Conservation (phyloP, 169 alveolate species). For the Plasmodium inui region DNA sequence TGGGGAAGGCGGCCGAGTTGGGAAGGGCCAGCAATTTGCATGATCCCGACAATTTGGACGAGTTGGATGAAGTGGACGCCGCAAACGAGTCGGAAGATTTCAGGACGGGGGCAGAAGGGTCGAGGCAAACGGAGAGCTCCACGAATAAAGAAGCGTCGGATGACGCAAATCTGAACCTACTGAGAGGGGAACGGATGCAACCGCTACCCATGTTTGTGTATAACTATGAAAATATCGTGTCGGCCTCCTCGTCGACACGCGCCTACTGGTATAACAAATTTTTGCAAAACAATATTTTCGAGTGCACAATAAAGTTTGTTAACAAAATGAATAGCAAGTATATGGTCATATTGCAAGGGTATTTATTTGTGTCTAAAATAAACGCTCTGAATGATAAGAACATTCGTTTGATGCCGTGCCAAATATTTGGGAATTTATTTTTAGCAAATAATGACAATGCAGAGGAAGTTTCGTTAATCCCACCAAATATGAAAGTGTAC, state of each 20-base stretch:
- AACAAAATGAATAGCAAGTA: conserved; percentile 73
- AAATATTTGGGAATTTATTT: conserved; percentile 72
- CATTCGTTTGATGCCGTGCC: conserved; percentile 63
- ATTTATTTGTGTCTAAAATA: conserved; percentile 40
- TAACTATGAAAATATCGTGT: conserved; percentile 42
- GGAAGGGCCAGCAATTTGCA: conserved; percentile 3
- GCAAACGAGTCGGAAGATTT: neutral
- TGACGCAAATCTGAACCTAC: conserved; percentile 17
- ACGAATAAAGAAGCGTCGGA: neutral
- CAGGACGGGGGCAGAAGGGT: neutral
- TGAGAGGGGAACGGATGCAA: conserved; percentile 66
- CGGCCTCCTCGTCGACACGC: conserved; percentile 51
- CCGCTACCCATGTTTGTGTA: conserved; percentile 75
- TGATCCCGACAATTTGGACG: neutral
- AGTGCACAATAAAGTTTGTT: conserved; percentile 64
- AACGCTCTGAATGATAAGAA: conserved; percentile 38
- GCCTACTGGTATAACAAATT: conserved; percentile 65
- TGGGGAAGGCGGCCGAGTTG: neutral
- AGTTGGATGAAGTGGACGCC: neutral
- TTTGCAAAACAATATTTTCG: conserved; percentile 38
- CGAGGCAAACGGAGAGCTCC: neutral
- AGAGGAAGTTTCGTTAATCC: conserved; percentile 32
- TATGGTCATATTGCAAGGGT: conserved; percentile 75
- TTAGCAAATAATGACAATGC: conserved; percentile 53
- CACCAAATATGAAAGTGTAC: conserved; percentile 67